Evolutionary conservation across 257 asterid species (phyloP).

Genomic region (Nicotiana tabacum): DNA sequence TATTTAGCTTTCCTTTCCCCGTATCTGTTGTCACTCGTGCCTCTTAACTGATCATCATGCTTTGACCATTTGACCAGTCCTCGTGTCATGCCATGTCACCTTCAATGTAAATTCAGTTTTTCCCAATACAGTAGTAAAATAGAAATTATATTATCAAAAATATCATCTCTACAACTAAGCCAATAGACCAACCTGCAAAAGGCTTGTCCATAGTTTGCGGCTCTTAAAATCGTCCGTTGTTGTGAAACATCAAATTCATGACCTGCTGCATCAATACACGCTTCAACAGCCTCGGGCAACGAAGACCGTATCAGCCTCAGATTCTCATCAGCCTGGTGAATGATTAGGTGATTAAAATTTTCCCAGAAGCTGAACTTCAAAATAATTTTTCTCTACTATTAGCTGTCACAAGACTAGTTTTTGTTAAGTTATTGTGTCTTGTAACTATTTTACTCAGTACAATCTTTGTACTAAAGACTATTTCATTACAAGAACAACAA

Average conservation of each 20-base stretch:
- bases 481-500: no score
- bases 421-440: no score
- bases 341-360: conserved; percentile 15
- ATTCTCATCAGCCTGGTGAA: conserved; percentile 91
- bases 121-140: neutral
- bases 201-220: conserved; percentile 97
- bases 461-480: no score
- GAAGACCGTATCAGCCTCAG: conserved; percentile 84
- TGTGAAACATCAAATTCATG: conserved; percentile 79
- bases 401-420: no score
- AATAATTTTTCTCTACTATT: neutral
- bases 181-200: conserved; percentile 77
- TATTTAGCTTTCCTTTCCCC: no score
- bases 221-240: conserved; percentile 76
- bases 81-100: no score
- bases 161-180: conserved; percentile 4
- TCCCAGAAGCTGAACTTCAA: neutral
- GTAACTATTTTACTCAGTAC: no score
- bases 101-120: no score
- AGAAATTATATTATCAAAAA: neutral
- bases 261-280: conserved; percentile 93
- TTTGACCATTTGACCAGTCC: no score
- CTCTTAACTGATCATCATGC: no score
- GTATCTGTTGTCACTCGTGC: no score
- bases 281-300: conserved; percentile 87